Conservation (phyloP, 2,329 filamentous ascomycete genomes). For the Aspergillus amoenus region DNA sequence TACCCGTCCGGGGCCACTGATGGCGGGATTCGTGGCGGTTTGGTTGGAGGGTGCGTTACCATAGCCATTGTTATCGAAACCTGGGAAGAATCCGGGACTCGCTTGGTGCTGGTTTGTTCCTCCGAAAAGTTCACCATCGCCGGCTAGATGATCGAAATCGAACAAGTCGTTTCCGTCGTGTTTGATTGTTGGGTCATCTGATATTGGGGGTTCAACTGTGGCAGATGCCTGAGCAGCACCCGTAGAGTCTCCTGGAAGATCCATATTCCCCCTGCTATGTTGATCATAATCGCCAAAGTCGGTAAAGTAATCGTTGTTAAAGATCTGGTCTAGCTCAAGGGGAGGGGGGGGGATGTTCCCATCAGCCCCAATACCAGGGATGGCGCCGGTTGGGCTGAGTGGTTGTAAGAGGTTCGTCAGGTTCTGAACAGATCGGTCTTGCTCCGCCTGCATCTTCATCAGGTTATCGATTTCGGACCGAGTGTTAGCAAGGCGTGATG, state of each 20-base stretch:
- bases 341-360: slow-evolving; percentile 43
- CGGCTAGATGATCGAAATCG: slow-evolving; percentile 40
- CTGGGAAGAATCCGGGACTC: slow-evolving; percentile 32
- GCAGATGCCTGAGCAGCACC: slow-evolving; percentile 17
- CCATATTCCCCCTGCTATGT: slow-evolving; percentile 24
- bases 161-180: slow-evolving; percentile 42
- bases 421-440: slow-evolving; percentile 73
- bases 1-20: slow-evolving; percentile 31
- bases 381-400: slow-evolving; percentile 74
- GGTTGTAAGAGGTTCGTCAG: slow-evolving; percentile 74
- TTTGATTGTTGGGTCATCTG: slow-evolving; percentile 23
- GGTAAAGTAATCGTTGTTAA: slow-evolving; percentile 58
- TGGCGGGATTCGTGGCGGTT: slow-evolving; percentile 7
- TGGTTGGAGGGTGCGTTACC: slow-evolving; percentile 19
- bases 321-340: slow-evolving; percentile 59
- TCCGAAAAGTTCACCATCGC: slow-evolving; percentile 34
- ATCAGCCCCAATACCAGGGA: slow-evolving; percentile 63
- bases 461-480: slow-evolving; percentile 76
- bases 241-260: slow-evolving; percentile 22
- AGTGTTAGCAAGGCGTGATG: slow-evolving; percentile 59
- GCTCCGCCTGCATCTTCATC: slow-evolving; percentile 74
- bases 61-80: slow-evolving; percentile 31
- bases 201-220: slow-evolving; percentile 19
- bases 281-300: slow-evolving; percentile 38
- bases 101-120: slow-evolving; percentile 23